Base-by-base conservation (phyloP, 2,329 filamentous ascomycete genomes). In the Tolypocladium guangdongense region DNA sequence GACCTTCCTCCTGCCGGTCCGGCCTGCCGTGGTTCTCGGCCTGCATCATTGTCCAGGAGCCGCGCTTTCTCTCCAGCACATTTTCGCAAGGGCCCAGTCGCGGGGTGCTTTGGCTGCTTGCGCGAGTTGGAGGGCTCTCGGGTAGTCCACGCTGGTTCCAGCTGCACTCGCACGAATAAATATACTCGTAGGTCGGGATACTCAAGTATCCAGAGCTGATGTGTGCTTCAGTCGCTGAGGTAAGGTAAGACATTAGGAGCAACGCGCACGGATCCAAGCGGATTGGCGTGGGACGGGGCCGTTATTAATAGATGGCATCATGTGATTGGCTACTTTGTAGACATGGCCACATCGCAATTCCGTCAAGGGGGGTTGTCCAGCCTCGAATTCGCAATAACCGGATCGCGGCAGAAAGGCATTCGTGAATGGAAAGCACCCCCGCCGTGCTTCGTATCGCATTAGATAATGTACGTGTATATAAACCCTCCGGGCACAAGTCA, bases 1-100 rank as follows among this genome's bases (percentile, higher is more conserved):
- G 61, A 58, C 62, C 66, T 56, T 70, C 68, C 51, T 65, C 64
- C 56, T 63, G 59, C 49, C 60, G 57, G 50, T 60, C 64, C 51
- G 62, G 59, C 55, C 62, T 55, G 62, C 61, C 62, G 61, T 64
- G 55, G 57, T 58, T 62, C 58, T 60, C 63, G 63, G 61, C 60
- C 54, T 62, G 63, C 55, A 62, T 64, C 67, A 70, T 70, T 60
- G 59, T 68, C 51, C 54, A 46, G 54, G 56, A 58, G 59, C 37
- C 30, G 47, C 32, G 37, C 47, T 41, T 35, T 46, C 47, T 57
- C 53, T 47, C 49, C 53, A 51, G 45, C 38, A 56, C 57, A 60
- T 60, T 46, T 54, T 59, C 38, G 55, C 55, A 24, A 12, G 16
- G 33, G 16, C 39, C 27, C 27, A 7, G 43, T 47, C 43, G 43